Evolutionary conservation across 495 filamentous ascomycete genomes (phyloP), one percentile per base, ranked within the genome.

Genomic region (Chlorociboria aeruginascens): DNA sequence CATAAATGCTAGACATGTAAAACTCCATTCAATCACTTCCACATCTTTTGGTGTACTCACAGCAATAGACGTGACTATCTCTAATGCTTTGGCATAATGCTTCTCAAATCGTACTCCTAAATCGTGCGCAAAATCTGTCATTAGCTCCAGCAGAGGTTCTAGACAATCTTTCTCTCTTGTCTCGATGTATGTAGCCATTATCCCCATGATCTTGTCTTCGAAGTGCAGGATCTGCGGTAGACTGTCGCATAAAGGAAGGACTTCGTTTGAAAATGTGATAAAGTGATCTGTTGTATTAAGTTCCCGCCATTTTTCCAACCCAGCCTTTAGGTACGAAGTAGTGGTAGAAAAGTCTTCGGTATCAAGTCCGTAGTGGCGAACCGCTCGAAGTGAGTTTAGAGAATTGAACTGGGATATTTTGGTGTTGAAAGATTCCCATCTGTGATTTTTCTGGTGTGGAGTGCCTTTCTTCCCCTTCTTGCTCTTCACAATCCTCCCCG

Each of bases 21-120:
- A 97, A 47, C 87, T 89, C 93, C 92, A 97, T 67, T 99, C 89
- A 32, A 93, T 82, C 12, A 87, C 85, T 53, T 90, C 87, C 30
- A 86, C 73, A 46, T 72, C 69, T 53, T 71, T 69, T 2, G 66
- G 61, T 42, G 63, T 62, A 25, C 2, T 4, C 44, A 62, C 65
- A 7, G 71, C 72, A 45, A 77, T 63, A 17, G 61, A 64, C 30
- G 73, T 67, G 46, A 97, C 76, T 45, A 92, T 63, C 9, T 69
- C 71, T 35, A 96, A 76, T 3, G 81, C 72, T 13, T 75, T 70
- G 13, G 71, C 72, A 61, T 96, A 95, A 58, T 95, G 78, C 45
- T 80, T 83, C 65, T 96, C 89, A 57, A 99, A 97, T 41, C 79
- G 73, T n/a, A 72, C 70, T 31, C 89, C 89, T 35, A 97, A 65